Conservation (phyloP, 75 land plant genomes). For the Pinus albicaulis region DNA sequence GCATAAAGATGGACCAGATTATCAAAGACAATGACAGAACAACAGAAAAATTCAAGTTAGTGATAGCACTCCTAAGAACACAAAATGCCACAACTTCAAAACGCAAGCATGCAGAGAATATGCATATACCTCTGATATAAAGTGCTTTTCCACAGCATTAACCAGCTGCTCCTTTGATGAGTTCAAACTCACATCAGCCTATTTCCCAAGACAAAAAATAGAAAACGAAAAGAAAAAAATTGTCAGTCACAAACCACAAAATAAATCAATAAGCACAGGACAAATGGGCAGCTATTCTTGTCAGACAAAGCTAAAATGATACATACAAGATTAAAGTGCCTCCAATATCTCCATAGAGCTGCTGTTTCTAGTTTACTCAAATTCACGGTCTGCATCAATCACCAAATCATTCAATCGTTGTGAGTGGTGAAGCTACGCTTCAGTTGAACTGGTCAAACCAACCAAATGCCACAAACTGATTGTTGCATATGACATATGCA, state of each 20-base stretch:
- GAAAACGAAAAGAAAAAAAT: neutral
- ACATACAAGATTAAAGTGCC: slow-evolving; percentile 64
- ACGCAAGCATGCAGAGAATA: neutral
- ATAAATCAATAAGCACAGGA: neutral
- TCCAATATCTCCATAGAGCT: slow-evolving; percentile 66
- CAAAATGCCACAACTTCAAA: neutral
- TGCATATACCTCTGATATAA: slow-evolving; percentile 55
- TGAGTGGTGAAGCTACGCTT: neutral
- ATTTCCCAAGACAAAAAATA: neutral
- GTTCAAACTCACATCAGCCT: slow-evolving; percentile 48
- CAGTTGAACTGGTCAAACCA: too few species aligned
- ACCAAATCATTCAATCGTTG: slow-evolving; percentile 5
- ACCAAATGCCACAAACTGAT: too few species aligned
- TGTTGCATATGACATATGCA: too few species aligned
- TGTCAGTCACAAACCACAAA: neutral
- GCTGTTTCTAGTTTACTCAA: slow-evolving; percentile 62
- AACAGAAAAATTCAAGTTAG: neutral
- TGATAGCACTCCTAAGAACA: neutral
- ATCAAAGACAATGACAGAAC: neutral
- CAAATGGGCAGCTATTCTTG: neutral
- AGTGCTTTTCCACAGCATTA: slow-evolving; percentile 58
- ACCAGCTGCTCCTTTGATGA: slow-evolving; percentile 69
- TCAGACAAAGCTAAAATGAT: neutral
- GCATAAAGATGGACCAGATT: neutral
- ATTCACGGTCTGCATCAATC: slow-evolving; percentile 49